Evolutionary conservation across 2,329 filamentous ascomycete species (phyloP), one percentile per base, ranked within the genome.

Genomic region (Apiospora rasikravindrae): DNA sequence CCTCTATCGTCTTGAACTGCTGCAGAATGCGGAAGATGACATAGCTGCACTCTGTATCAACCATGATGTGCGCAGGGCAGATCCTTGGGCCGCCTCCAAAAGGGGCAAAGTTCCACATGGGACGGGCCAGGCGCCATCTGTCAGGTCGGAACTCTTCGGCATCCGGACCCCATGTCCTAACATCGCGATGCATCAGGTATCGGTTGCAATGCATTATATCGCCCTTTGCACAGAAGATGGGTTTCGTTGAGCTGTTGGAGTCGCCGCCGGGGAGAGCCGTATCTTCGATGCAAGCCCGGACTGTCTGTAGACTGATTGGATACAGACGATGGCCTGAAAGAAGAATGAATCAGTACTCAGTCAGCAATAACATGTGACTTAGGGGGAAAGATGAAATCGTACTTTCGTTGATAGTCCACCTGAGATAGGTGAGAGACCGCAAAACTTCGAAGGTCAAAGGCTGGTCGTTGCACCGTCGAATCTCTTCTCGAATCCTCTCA

Each of bases 211-310:
- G 79, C 53, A 88, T 82, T 4, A 82, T 76, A 6, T 83, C 82
- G 42, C 87, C 87, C 71, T 86, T 86, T 11, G 78, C 80, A 6
- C 90, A 82, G 72, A 87, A 86, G 16, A 90, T 75, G 88, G 87
- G 0, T 83, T 80, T 22, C 78, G 80, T 49, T 86, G 84, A 69
- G 88, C 83, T 5, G 11, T 81, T 75, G 0, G 88, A 88, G 44
- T 88, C 88, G 49, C 88, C 88, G 0, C 80, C 77, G 1, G 88
- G 88, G 0, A 90, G 80, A 8, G 75, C 49, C 19, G 49, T 53
- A 16, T 53, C 49, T 7, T 22, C 16, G 6, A 53, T 53, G 16
- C 49, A 53, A 26, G 49, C 49, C 19, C 49, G 49, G 19, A 53
- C 49, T 53, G 19, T 22, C 7, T 22, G 19, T 7, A 53, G 19